Evolutionary conservation across 2,329 filamentous ascomycete species (phyloP).

Genomic region (Stachybotrys chartarum): DNA sequence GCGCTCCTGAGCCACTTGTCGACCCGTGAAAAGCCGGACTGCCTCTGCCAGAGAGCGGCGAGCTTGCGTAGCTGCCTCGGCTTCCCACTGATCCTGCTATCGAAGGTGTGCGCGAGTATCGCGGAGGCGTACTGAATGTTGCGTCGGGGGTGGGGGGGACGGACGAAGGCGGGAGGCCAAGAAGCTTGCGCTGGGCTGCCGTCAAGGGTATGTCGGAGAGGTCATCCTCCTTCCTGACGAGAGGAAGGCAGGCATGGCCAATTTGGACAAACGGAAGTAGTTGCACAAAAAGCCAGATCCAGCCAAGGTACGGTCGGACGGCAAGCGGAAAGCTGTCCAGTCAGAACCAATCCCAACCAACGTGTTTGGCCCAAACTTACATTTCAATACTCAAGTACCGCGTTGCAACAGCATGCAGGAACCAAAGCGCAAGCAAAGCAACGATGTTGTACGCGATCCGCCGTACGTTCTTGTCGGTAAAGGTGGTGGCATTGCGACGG

Average conservation of each 20-base stretch:
- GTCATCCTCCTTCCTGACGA: constrained; percentile 66
- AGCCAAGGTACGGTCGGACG: constrained; percentile 30
- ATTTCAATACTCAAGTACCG: constrained; percentile 27
- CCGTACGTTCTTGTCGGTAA: constrained; percentile 69
- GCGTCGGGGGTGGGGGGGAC: constrained; percentile 59
- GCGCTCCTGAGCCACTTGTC: constrained; percentile 33
- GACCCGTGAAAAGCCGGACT: constrained; percentile 34
- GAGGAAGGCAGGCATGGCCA: constrained; percentile 59
- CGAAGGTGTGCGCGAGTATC: constrained; percentile 72
- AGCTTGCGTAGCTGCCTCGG: constrained; percentile 48
- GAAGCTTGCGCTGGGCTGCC: constrained; percentile 62
- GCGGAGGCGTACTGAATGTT: constrained; percentile 73
- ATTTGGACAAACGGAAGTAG: constrained; percentile 65
- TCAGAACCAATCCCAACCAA: constrained; percentile 10
- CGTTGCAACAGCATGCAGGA: constrained; percentile 24
- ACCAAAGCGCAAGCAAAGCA: constrained; percentile 33
- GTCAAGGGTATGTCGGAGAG: constrained; percentile 87
- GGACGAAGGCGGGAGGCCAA: constrained; percentile 68
- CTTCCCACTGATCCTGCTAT: constrained; percentile 55
- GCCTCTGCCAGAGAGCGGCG: constrained; percentile 49
- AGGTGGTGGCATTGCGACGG: constrained; percentile 70
- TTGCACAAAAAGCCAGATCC: constrained; percentile 41
- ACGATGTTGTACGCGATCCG: constrained; percentile 61
- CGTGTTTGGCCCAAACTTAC: constrained; percentile 23
- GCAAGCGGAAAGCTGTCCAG: constrained; percentile 12